phyloP scores from a whole-genome alignment of 2,329 filamentous ascomycete genomes.

The Fusarium avenaceum region DNA sequence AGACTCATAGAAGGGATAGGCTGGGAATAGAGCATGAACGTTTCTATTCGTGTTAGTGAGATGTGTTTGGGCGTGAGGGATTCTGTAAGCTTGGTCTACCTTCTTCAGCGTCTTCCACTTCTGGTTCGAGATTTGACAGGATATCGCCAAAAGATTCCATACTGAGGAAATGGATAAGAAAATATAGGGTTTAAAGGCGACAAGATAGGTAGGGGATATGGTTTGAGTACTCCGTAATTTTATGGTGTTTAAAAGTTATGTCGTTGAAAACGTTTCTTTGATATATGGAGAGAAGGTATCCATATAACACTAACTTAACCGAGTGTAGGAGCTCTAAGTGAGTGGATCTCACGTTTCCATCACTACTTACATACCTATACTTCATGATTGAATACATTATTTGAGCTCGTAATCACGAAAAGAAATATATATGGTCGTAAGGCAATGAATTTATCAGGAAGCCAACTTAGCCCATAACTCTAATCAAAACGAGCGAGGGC shows the following conservation, averaged over 20 bases:
- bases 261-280: neutral
- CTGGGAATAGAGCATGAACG: constrained; percentile 87
- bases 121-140: constrained; percentile 55
- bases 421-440: neutral
- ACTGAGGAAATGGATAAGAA: neutral
- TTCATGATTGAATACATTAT: neutral
- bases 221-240: neutral
- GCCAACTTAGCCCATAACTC: neutral
- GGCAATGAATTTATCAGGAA: neutral
- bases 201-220: too few relatives aligned
- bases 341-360: constrained; percentile 4
- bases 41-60: constrained; percentile 69
- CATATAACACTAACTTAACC: constrained; percentile 1
- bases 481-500: neutral
- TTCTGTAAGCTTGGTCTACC: constrained; percentile 48
- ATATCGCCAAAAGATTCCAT: constrained; percentile 46
- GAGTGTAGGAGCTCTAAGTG: constrained; percentile 4
- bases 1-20: constrained; percentile 80
- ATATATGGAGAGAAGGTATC: constrained; percentile 1
- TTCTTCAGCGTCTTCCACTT: constrained; percentile 65
- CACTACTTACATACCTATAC: too few relatives aligned
- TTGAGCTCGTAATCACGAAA: neutral
- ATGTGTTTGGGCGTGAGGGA: constrained; percentile 2
- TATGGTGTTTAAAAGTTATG: neutral
- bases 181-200: neutral